A percentile compares a stretch with the other conserved stretches of the same genome.
These are phyloP conservation scores for Yamadazyma ubonensis DNA, from an alignment of 805 yeast species.

Conservation along the genomic window DNA sequence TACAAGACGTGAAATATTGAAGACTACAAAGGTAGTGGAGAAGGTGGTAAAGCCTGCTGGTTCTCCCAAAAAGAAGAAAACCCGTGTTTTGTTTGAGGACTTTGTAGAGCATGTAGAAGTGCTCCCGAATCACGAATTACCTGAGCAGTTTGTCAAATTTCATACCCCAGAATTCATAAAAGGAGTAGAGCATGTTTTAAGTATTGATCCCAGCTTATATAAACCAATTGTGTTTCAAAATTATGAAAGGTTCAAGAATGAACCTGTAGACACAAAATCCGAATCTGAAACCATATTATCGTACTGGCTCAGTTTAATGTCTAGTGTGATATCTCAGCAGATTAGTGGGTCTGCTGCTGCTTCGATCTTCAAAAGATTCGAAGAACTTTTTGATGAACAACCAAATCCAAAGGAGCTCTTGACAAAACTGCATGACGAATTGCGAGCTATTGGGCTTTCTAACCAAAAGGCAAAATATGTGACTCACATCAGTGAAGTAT, in stretches of 20 bases:
- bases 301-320: constrained; percentile 39
- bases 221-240: constrained; percentile 29
- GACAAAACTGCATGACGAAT: constrained; percentile 39
- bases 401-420: constrained; percentile 56
- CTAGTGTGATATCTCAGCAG: constrained; percentile 65
- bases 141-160: constrained; percentile 25
- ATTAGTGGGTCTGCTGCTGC: constrained; percentile 79
- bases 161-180: constrained; percentile 35
- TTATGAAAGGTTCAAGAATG: constrained; percentile 23
- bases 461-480: constrained; percentile 64
- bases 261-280: neutral
- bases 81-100: constrained; percentile 12
- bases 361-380: constrained; percentile 55
- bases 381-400: constrained; percentile 26
- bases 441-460: constrained; percentile 70
- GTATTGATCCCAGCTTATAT: constrained; percentile 34
- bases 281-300: constrained; percentile 17
- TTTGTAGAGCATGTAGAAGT: constrained; percentile 13
- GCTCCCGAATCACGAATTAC: constrained; percentile 22
- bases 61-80: constrained; percentile 1
- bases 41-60: constrained; percentile 2
- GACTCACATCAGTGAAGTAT: constrained; percentile 52
- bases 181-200: constrained; percentile 30
- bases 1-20: constrained; percentile 5
- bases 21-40: neutral